Evolutionary conservation across 78 protist genomes (phyloP).

Genomic region (Bodo saltans): DNA sequence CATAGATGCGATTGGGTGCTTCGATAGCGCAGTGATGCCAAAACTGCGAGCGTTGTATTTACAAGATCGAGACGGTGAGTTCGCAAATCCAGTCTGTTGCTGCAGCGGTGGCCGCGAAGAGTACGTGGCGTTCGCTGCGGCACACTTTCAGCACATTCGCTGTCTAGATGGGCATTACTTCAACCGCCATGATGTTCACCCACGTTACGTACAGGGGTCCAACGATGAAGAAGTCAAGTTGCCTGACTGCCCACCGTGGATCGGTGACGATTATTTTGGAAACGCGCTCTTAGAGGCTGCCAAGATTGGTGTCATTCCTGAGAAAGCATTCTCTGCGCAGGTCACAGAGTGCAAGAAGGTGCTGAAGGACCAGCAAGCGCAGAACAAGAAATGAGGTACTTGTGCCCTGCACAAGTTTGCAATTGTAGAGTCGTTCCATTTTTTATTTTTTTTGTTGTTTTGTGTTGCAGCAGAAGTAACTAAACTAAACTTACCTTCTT

Average conservation of each 20-base stretch:
- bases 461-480: background rate
- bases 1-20: background rate
- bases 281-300: background rate
- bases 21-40: background rate
- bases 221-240: background rate
- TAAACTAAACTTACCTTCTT: background rate
- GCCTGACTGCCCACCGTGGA: background rate
- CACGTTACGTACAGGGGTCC: background rate
- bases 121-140: background rate
- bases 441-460: too few relatives aligned
- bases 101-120: background rate
- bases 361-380: background rate
- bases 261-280: background rate
- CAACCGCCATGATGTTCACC: background rate
- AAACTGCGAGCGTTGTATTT: background rate
- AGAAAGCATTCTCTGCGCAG: background rate
- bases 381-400: too few relatives aligned
- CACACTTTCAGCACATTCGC: background rate
- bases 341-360: background rate
- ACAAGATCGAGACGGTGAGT: background rate
- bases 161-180: background rate
- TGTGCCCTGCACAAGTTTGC: too few relatives aligned
- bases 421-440: too few relatives aligned
- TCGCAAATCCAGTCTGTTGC: background rate
- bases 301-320: background rate